Percentiles rank a stretch among this genome's conserved stretches.
These are phyloP conservation scores for Aspergillus novofumigatus DNA, from an alignment of 2,329 filamentous ascomycete genomes.

Conservation along the genomic window DNA sequence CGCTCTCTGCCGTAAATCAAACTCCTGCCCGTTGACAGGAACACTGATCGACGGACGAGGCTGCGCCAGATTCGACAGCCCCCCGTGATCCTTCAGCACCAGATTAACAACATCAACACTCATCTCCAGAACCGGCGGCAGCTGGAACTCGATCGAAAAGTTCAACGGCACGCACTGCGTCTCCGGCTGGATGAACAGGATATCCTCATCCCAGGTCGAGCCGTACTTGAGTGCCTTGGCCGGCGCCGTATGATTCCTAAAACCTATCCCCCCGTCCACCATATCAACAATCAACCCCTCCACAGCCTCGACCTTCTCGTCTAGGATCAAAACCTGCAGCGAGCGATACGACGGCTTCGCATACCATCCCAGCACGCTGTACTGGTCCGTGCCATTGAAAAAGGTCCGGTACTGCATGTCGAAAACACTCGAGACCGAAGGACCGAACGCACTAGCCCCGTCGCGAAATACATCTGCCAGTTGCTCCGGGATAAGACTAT, in stretches of 20 bases:
- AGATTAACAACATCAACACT: slow-evolving; percentile 17
- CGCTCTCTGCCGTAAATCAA: slow-evolving; percentile 37
- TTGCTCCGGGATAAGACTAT: slow-evolving; percentile 31
- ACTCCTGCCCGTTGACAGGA: slow-evolving; percentile 31
- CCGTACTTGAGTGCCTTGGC: slow-evolving; percentile 27
- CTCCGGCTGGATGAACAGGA: slow-evolving; percentile 47
- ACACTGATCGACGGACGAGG: slow-evolving; percentile 31
- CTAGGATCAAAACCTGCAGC: slow-evolving; percentile 30
- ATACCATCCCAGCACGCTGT: background rate
- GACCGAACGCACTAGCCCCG: slow-evolving; percentile 23
- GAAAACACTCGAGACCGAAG: slow-evolving; percentile 41
- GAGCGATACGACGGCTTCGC: slow-evolving; percentile 24
- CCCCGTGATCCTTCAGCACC: slow-evolving; percentile 41
- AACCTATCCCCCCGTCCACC: slow-evolving; percentile 40
- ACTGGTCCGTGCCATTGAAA: slow-evolving; percentile 5
- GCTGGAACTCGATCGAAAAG: slow-evolving; percentile 39
- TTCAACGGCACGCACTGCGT: slow-evolving; percentile 42
- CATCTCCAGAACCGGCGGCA: slow-evolving; percentile 12
- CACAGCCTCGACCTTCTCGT: slow-evolving; percentile 30
- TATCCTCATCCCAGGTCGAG: slow-evolving; percentile 44
- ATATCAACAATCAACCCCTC: slow-evolving; percentile 46
- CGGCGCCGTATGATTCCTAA: slow-evolving; percentile 45
- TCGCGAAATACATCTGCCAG: slow-evolving; percentile 38
- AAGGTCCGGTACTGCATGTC: slow-evolving; percentile 39
- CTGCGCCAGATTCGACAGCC: slow-evolving; percentile 38